A percentile compares a stretch with the other conserved stretches of the same genome.
Evolutionary conservation across 441 rosid species (phyloP).

Genomic region (Sinapis alba): DNA sequence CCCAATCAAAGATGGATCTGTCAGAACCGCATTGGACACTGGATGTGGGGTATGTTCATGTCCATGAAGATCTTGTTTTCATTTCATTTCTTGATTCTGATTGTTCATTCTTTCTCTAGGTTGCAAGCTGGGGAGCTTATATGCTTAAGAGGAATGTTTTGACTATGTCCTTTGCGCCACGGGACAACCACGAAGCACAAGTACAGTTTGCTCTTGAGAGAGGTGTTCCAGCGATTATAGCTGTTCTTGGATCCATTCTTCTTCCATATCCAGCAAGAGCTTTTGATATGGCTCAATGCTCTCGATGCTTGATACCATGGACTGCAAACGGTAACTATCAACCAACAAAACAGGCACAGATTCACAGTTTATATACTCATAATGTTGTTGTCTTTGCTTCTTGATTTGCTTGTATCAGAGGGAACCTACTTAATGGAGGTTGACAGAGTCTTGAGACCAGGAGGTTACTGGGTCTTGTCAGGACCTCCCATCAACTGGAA

Average conservation of each 20-base stretch:
- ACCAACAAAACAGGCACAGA: not conserved
- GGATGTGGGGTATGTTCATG: conserved; percentile 67
- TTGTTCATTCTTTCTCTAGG: conserved; percentile 37
- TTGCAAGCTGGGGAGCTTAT: conserved; percentile 84
- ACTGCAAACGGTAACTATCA: conserved; percentile 58
- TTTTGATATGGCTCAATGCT: conserved; percentile 82
- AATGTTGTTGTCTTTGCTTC: conserved; percentile 16
- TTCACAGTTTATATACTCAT: conserved; percentile 11
- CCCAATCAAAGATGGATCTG: conserved; percentile 63
- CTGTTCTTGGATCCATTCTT: conserved; percentile 67
- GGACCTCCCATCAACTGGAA: conserved; percentile 97
- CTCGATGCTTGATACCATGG: conserved; percentile 79
- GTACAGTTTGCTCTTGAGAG: conserved; percentile 77
- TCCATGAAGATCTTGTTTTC: not conserved
- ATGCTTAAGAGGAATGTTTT: conserved; percentile 65
- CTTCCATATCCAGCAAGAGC: conserved; percentile 76
- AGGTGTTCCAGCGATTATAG: conserved; percentile 72
- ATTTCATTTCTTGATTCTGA: not conserved
- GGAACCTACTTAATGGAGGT: conserved; percentile 88
- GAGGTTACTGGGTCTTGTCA: conserved; percentile 91
- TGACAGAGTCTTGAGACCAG: conserved; percentile 90
- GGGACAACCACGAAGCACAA: conserved; percentile 79
- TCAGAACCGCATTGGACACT: conserved; percentile 74
- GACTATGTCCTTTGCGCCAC: conserved; percentile 73
- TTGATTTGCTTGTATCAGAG: conserved; percentile 47